phyloP scores from a whole-genome alignment of 164 flowering plant genomes.

The Magnolia sinica region DNA sequence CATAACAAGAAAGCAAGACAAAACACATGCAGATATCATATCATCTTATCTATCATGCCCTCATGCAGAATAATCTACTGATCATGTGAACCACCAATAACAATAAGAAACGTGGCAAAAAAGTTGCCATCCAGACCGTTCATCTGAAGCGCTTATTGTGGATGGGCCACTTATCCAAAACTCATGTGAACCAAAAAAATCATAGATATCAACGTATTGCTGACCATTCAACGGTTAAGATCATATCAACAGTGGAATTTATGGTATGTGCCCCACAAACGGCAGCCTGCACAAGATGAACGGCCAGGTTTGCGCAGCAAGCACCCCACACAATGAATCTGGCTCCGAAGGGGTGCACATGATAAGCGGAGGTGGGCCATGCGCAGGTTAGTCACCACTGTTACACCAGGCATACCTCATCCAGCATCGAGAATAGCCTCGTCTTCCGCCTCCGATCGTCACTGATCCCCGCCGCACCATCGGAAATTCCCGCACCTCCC shows the following conservation, averaged over 20 bases:
- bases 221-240: neutral
- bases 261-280: neutral
- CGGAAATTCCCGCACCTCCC: constrained; percentile 11
- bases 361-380: neutral
- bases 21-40: neutral
- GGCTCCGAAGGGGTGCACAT: too few relatives aligned
- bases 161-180: too few relatives aligned
- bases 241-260: neutral
- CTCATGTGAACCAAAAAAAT: too few relatives aligned
- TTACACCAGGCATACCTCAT: constrained; percentile 49
- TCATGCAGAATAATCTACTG: neutral
- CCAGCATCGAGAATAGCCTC: constrained; percentile 61
- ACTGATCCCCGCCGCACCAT: constrained; percentile 12
- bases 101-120: neutral
- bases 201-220: too few relatives aligned
- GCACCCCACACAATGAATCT: neutral
- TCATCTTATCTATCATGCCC: neutral
- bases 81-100: neutral
- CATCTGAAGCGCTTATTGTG: neutral
- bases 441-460: constrained; percentile 49
- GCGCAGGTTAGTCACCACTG: neutral
- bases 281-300: too few relatives aligned
- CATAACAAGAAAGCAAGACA: neutral
- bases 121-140: neutral
- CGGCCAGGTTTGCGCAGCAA: neutral